Conservation (phyloP, 106 monocot genomes). For the Dendrobium nobile region DNA sequence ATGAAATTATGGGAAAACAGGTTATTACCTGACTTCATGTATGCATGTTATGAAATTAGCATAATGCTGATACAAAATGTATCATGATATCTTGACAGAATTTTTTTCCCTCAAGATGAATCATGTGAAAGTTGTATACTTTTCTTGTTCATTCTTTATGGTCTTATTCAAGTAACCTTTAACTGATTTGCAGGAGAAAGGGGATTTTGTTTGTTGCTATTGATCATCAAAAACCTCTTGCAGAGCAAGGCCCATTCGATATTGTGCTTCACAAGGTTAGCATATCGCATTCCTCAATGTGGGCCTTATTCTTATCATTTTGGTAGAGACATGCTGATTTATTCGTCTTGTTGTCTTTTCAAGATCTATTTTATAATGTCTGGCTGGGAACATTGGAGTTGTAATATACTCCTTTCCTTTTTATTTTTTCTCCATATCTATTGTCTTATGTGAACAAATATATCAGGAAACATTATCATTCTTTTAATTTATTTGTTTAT, state of each 20-base stretch:
- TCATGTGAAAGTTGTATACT: not conserved
- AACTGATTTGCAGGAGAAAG: slow-evolving; percentile 59
- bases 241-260: slow-evolving; percentile 93
- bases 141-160: not conserved
- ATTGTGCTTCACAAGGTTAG: slow-evolving; percentile 84
- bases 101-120: not conserved
- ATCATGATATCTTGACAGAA: not conserved
- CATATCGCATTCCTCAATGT: not conserved
- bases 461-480: not conserved
- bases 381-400: not conserved
- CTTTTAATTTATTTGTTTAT: not conserved
- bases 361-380: not conserved
- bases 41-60: too few species aligned
- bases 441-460: not conserved
- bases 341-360: not conserved
- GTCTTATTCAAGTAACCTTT: not conserved
- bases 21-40: too few species aligned
- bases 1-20: too few species aligned
- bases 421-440: not conserved
- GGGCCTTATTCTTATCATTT: not conserved
- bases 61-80: not conserved
- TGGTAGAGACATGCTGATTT: not conserved
- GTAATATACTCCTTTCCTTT: not conserved
- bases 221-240: slow-evolving; percentile 57
- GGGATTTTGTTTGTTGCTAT: slow-evolving; percentile 81